Percentiles rank a stretch among this genome's conserved stretches.
Conservation (phyloP, 73 alveolate species). For the Blepharisma japonicum region DNA sequence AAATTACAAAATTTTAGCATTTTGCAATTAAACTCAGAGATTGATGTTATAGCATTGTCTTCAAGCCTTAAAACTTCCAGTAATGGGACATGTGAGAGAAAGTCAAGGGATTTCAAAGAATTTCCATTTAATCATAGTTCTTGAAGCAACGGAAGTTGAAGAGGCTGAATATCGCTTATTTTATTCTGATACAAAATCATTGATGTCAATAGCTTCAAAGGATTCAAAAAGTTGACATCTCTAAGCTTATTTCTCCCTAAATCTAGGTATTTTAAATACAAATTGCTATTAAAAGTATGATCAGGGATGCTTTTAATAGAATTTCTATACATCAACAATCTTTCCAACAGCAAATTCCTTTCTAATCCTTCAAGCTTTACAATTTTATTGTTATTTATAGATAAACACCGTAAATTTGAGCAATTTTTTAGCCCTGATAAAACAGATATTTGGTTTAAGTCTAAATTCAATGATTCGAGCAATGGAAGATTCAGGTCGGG, state of each 20-base stretch:
- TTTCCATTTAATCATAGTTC: slow-evolving; percentile 13
- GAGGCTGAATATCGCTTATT: not conserved
- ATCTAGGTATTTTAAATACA: not conserved
- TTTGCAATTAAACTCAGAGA: not conserved
- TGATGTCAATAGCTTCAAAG: not conserved
- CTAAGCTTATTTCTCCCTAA: not conserved
- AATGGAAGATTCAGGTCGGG: slow-evolving; percentile 3
- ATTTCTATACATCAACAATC: not conserved
- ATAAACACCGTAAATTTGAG: not conserved
- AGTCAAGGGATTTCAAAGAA: not conserved
- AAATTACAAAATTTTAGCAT: not conserved
- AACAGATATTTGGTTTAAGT: not conserved
- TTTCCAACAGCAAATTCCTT: not conserved
- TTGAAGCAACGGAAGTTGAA: slow-evolving; percentile 12
- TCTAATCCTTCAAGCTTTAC: not conserved
- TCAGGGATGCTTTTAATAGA: not conserved
- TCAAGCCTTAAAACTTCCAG: slow-evolving; percentile 19
- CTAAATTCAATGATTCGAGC: not conserved
- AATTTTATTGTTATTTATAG: not conserved
- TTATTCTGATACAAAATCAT: not conserved
- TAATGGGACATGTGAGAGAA: not conserved
- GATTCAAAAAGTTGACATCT: not conserved
- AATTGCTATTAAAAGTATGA: not conserved
- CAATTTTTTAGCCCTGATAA: slow-evolving; percentile 10
- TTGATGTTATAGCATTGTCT: slow-evolving; percentile 5